Evolutionary conservation across 2,329 filamentous ascomycete species (phyloP), one percentile per base, ranked within the genome.

Genomic region (Grosmannia serpens): DNA sequence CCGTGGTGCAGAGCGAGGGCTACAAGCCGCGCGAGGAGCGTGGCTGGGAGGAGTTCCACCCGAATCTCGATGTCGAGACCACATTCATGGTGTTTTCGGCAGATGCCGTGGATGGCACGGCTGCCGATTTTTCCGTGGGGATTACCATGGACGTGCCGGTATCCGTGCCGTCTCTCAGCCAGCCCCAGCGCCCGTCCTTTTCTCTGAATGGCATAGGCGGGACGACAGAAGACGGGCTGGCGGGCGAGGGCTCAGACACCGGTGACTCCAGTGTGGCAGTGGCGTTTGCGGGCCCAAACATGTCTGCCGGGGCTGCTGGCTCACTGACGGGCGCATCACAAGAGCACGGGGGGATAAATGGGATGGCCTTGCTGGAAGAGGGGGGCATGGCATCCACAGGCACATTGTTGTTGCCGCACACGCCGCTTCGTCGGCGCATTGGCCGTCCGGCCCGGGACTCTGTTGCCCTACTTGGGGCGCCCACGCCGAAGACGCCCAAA

Each of bases 1-100:
- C 88, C 4, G 87, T 94, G 60, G 89, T 90, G 65, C 91, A 96
- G 69, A 91, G 85, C 66, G 94, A 97, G 75, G 91, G 92, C 55
- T 97, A 97, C 74, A 99, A 99, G 70, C 94, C 94, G 35, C 82
- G 94, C 67, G 94, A 99, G 73, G 94, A 99, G 75, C 85, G 92
- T 62, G 89, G 90, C 56, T 99, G 92, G 91, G 91, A 96, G 68
- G 94, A 99, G 70, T 97, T 97, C 64, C 94, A 99, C 71, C 91
- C 90, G 0, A 89, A 96, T 66, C 82, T 99, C 56, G 91, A 97
- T 73, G 91, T 96, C 54, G 90, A 96, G 59, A 81, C 81, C 15
- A 83, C 82, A 4, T 87, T 96, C 63, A 83, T 87, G 64, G 78
- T 96, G 3, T 91, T 91, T 68, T 84, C 81, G 54, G 85, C 91